Percentiles rank a stretch among this genome's conserved stretches.
These are phyloP conservation scores for Kwoniella botswanensis DNA, from an alignment of 768 basidiomycete genomes.

Conservation along the genomic window DNA sequence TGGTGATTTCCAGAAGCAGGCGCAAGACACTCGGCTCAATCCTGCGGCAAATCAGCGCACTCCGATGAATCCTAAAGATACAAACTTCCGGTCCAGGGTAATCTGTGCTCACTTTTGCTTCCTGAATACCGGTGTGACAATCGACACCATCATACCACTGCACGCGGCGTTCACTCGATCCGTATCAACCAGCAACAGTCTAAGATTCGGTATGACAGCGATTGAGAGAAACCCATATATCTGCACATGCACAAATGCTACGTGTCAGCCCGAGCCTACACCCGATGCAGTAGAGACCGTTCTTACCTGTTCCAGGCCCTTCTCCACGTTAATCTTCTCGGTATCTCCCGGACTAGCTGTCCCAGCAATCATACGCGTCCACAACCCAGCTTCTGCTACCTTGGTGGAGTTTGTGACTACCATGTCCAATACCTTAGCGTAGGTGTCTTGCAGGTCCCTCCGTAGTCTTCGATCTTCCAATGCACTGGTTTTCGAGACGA, in stretches of 20 bases:
- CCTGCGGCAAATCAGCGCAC: slow-evolving; percentile 5
- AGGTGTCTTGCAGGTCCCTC: slow-evolving; percentile 90
- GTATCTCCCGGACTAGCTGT: slow-evolving; percentile 12
- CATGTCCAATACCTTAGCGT: slow-evolving; percentile 80
- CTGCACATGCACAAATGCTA: slow-evolving; percentile 57
- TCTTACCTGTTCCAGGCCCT: slow-evolving; percentile 16
- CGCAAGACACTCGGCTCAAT: slow-evolving; percentile 70
- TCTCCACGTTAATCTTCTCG: slow-evolving; percentile 6
- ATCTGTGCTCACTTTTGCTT: slow-evolving; percentile 66
- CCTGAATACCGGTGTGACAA: slow-evolving; percentile 79
- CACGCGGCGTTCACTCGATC: slow-evolving; percentile 82
- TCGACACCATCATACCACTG: slow-evolving; percentile 80
- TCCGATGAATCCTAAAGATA: too few species aligned
- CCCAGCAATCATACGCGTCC: slow-evolving; percentile 18
- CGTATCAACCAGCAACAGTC: slow-evolving; percentile 78
- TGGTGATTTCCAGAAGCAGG: slow-evolving; percentile 78
- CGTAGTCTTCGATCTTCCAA: slow-evolving; percentile 86
- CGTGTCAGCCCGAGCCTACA: neutral
- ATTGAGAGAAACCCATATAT: slow-evolving; percentile 74
- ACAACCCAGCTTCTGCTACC: slow-evolving; percentile 30
- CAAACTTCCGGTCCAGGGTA: too few species aligned
- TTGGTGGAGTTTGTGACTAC: slow-evolving; percentile 68
- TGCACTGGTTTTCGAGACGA: slow-evolving; percentile 73
- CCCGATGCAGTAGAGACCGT: neutral
- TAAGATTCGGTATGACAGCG: slow-evolving; percentile 72